These are phyloP conservation scores for Coniella vitis DNA, from an alignment of 2,329 filamentous ascomycete genomes.

Conservation along the genomic window DNA sequence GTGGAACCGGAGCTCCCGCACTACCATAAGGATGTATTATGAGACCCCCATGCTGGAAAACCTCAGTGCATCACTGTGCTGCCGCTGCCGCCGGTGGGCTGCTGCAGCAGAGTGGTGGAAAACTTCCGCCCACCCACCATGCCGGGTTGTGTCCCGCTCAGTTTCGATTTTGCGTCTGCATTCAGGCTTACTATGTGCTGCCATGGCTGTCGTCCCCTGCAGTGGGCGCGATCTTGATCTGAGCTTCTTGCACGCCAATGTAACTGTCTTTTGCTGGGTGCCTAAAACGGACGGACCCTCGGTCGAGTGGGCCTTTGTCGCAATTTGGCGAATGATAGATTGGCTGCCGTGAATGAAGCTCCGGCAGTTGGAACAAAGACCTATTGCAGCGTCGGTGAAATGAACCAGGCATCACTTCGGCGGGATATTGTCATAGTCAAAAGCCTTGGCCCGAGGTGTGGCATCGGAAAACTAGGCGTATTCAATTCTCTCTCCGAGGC, in stretches of 20 bases:
- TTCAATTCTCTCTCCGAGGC: too few species aligned
- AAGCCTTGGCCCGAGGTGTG: too few species aligned
- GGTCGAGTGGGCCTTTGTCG: not conserved
- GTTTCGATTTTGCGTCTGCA: not conserved
- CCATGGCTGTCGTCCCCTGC: not conserved
- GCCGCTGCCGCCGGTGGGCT: not conserved
- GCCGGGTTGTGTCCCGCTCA: not conserved
- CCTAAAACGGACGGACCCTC: not conserved
- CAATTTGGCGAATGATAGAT: conserved; percentile 1
- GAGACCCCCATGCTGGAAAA: not conserved
- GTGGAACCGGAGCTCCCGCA: not conserved
- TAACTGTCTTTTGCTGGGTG: not conserved
- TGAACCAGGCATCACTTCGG: too few species aligned
- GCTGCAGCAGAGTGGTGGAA: not conserved
- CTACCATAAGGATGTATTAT: not conserved
- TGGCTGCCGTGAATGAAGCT: too few species aligned
- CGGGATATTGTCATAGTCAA: too few species aligned
- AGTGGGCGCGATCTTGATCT: not conserved
- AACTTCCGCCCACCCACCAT: not conserved
- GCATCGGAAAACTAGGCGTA: too few species aligned
- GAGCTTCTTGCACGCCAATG: not conserved
- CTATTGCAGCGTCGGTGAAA: too few species aligned
- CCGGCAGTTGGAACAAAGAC: too few species aligned
- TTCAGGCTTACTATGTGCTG: not conserved
- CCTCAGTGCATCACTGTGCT: not conserved